Percentiles rank a stretch among this genome's conserved stretches.
Conservation (phyloP, 129 eudicot species). For the Escallonia rubra region DNA sequence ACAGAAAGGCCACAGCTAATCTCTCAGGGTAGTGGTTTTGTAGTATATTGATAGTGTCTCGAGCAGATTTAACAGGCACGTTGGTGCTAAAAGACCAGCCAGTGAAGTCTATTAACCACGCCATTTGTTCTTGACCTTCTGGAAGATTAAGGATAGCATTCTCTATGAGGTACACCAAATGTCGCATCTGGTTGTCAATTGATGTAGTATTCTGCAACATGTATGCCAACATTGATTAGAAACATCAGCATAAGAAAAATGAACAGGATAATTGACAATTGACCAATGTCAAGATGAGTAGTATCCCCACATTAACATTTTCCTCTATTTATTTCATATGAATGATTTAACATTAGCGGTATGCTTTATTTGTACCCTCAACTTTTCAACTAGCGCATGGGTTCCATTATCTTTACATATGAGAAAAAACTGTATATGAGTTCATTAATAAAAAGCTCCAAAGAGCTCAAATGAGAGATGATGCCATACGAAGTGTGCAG, state of each 20-base stretch:
- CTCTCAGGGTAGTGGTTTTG: conserved; percentile 89
- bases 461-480: no score
- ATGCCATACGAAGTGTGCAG: no score
- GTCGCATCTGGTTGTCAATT: conserved; percentile 65
- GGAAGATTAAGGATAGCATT: conserved; percentile 84
- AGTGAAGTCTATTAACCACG: conserved; percentile 76
- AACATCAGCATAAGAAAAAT: neutral
- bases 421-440: no score
- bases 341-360: no score
- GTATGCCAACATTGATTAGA: neutral
- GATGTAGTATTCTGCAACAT: conserved; percentile 63
- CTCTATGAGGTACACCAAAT: conserved; percentile 75
- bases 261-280: no score
- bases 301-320: no score
- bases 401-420: no score
- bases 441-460: no score
- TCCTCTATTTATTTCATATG: no score
- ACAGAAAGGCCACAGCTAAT: conserved; percentile 66
- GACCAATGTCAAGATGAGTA: no score
- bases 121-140: conserved; percentile 86
- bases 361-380: no score
- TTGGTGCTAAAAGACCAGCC: conserved; percentile 78
- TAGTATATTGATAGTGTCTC: conserved; percentile 56
- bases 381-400: no score
- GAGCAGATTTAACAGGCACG: conserved; percentile 67